Base-by-base conservation (phyloP, 768 basidiomycete genomes). In the Kwoniella sp. region DNA sequence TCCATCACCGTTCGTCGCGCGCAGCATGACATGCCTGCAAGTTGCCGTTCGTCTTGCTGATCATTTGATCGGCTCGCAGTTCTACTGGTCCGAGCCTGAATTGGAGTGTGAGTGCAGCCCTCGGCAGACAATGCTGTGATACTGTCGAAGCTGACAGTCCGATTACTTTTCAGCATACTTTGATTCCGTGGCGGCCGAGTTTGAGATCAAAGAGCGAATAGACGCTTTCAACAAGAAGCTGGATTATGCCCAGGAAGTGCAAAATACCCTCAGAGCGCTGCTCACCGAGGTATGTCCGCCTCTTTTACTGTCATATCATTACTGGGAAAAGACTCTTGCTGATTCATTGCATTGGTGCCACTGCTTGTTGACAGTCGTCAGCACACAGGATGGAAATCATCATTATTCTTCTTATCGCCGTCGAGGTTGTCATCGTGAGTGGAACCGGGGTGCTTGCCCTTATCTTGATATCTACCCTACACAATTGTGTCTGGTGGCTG, bases 71-170 rank as follows among this genome's bases (percentile, higher is more conserved):
- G n/a, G n/a, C n/a, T n/a, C n/a, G 0, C 90, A 96, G 80, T 89
- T 97, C 70, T 93, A 96, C 78, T 98, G 95, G 94, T 85, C 89
- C 20, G 92, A 96, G 76, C 92, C 93, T 0, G 90, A 89, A 67
- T 84, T 97, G 4, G 94, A 97, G 83, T 84, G 91, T 88, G 66
- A 34, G 86, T 53, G 26, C 1, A 9, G n/a, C 23, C n/a, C 34
- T 5, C 13, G 34, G 7, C 5, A 34, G 34, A 5, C 13, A 2
- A 23, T 41, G 2, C 7, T n/a, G 38, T 45, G 11, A 50, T 4
- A 20, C 20, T 20, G 5, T 34, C 5, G 34, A 34, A 20, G 41
- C 26, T 52, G 31, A 55, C 26, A 54, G 4, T 13, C 31, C 37
- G 5, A 12, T 47, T 3, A 2, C 23, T 45, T 28, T 45, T 52